Conservation (phyloP, 345 rosid genomes). For the Chamaenerion angustifolium region DNA sequence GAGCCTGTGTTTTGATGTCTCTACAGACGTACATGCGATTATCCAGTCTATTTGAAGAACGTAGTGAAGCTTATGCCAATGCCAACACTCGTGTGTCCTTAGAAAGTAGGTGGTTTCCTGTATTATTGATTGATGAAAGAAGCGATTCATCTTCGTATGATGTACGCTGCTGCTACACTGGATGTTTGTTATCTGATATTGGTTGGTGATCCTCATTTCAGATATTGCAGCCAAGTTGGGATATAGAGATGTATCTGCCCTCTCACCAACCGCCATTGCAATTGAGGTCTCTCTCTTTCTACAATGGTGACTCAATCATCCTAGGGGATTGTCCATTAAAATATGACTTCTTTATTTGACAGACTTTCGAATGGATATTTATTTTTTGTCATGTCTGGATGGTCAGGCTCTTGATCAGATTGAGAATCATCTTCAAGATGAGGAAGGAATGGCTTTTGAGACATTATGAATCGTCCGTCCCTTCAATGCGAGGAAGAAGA, state of each 20-base stretch:
- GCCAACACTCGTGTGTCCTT: slow-evolving; percentile 79
- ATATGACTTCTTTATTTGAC: too few species aligned
- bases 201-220: too few species aligned
- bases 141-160: too few species aligned
- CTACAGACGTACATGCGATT: slow-evolving; percentile 67
- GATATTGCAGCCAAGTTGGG: slow-evolving; percentile 76
- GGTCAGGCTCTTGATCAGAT: slow-evolving; percentile 59
- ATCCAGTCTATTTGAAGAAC: slow-evolving; percentile 56
- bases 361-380: too few species aligned
- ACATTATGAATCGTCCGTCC: slow-evolving; percentile 2
- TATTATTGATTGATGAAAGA: neutral
- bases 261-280: slow-evolving; percentile 65
- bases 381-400: too few species aligned
- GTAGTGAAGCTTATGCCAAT: slow-evolving; percentile 50
- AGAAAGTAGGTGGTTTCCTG: slow-evolving; percentile 37
- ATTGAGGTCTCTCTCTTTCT: slow-evolving; percentile 39
- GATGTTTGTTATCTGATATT: too few species aligned
- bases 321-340: too few species aligned
- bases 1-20: too few species aligned
- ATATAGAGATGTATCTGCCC: slow-evolving; percentile 37
- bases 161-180: too few species aligned
- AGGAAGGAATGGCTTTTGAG: slow-evolving; percentile 13
- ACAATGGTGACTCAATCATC: too few species aligned
- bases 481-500: too few species aligned
- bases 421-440: slow-evolving; percentile 21